Percentiles rank a stretch among this genome's conserved stretches.
Conservation (phyloP, 2,329 filamentous ascomycete genomes). For the Alternaria viburni region DNA sequence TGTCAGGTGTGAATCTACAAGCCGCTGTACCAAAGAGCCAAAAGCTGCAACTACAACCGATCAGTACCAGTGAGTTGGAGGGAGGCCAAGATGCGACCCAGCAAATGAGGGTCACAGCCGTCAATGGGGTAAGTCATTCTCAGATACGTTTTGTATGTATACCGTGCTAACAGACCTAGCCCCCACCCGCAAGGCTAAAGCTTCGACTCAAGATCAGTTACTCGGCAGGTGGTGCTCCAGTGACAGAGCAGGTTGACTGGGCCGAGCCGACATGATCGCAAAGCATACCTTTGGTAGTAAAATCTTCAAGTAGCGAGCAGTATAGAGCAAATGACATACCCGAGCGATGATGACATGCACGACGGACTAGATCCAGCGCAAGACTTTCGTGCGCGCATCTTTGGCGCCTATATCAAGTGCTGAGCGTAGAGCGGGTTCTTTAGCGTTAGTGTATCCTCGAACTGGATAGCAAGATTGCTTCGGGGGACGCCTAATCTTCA, state of each 20-base stretch:
- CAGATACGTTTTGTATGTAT: not conserved
- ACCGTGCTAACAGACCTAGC: constrained; percentile 58
- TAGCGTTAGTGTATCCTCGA: not conserved
- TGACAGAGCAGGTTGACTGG: constrained; percentile 97
- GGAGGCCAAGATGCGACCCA: constrained; percentile 86
- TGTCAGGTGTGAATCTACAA: constrained; percentile 83
- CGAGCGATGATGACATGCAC: constrained; percentile 6
- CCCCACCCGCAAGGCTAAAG: constrained; percentile 71
- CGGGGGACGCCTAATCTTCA: not conserved
- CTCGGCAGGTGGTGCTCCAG: constrained; percentile 70
- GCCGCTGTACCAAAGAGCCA: constrained; percentile 97
- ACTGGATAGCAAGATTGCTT: not conserved
- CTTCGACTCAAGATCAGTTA: constrained; percentile 87
- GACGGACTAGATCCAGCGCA: not conserved
- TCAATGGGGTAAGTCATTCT: constrained; percentile 78
- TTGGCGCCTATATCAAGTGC: not conserved
- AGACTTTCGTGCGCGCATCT: not conserved
- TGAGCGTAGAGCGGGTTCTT: not conserved
- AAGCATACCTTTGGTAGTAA: constrained; percentile 1
- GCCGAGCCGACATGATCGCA: constrained; percentile 69
- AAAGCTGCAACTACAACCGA: constrained; percentile 88
- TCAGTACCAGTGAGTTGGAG: constrained; percentile 78
- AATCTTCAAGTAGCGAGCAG: constrained; percentile 8
- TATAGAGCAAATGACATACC: constrained; percentile 19
- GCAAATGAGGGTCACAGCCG: constrained; percentile 83